phyloP scores from a whole-genome alignment of 2,329 filamentous ascomycete species.

The Pseudocercospora cruenta region DNA sequence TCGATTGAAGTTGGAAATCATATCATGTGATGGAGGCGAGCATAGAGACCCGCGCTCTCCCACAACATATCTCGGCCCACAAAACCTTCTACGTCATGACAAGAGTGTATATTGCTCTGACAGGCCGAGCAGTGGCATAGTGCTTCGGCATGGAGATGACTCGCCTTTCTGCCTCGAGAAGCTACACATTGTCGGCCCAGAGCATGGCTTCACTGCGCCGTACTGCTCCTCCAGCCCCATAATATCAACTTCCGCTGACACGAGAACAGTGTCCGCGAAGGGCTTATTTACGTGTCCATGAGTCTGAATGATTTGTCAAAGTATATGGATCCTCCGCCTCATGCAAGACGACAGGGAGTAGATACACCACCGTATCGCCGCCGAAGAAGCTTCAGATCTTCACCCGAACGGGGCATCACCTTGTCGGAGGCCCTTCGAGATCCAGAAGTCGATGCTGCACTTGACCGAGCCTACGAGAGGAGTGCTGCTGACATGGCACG shows the following conservation, averaged over 20 bases:
- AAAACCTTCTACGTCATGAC: conserved; percentile 84
- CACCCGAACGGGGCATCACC: conserved; percentile 34
- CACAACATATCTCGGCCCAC: conserved; percentile 64
- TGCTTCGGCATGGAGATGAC: conserved; percentile 78
- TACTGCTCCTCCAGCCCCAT: conserved; percentile 54
- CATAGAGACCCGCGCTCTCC: conserved; percentile 55
- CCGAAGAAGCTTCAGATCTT: conserved; percentile 26
- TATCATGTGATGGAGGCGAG: conserved; percentile 83
- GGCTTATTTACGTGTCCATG: conserved; percentile 92
- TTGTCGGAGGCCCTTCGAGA: conserved; percentile 38
- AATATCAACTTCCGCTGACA: conserved; percentile 37
- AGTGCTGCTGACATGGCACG: not conserved
- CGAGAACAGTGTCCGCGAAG: conserved; percentile 74
- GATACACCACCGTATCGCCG: conserved; percentile 33
- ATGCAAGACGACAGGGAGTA: conserved; percentile 31
- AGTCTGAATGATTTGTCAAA: conserved; percentile 72
- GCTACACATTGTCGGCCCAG: conserved; percentile 83
- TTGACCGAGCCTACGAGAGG: conserved; percentile 9
- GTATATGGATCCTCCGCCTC: conserved; percentile 37
- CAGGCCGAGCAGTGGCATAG: conserved; percentile 82
- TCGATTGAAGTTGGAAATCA: conserved; percentile 79
- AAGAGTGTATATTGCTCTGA: conserved; percentile 87
- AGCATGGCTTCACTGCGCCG: conserved; percentile 81
- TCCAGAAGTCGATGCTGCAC: conserved; percentile 33
- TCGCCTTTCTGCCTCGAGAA: conserved; percentile 83